Base-by-base conservation (phyloP, 2,329 filamentous ascomycete genomes). In the Xylariaceae sp. region DNA sequence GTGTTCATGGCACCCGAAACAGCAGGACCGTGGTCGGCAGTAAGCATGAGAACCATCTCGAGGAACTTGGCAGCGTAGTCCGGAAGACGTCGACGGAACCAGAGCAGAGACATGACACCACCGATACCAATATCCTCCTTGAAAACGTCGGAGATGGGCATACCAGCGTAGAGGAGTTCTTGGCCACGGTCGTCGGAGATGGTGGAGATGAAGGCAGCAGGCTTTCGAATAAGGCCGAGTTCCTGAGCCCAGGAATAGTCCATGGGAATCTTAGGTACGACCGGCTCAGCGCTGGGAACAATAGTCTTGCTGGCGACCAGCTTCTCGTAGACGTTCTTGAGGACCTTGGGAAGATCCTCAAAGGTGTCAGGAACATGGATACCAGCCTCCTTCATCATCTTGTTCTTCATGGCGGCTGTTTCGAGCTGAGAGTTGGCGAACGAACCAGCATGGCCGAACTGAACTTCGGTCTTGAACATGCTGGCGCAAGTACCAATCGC, bases 1-100 rank as follows among this genome's bases (percentile, higher is more conserved):
- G 93, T 98, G 85, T 98, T 98, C 93, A 98, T 98, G 69, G 93
- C 93, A 80, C 93, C 93, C 59, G 93, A 98, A 59, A 98, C 93
- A 59, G 93, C 93, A 41, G 93, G 93, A 72, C 93, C 93, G 83
- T 98, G 93, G 65, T 98, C 93, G 60, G 93, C 93, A 64, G 93
- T 98, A 64, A 98, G 83, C 93, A 98, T 98, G 68, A 98, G 91
- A 54, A 98, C 93, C 93, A 98, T 98, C 79, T 98, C 93, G 57
- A 98, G 75, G 80, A 98, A 98, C 75, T 95, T 95, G 79, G 89
- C 94, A 63, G 93, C 93, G 67, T 96, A 97, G 64, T 85, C 76
- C 51, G 93, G 93, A 50, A 98, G 86, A 64, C 93, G 87, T 71
- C 93, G 90, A 64, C 93, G 91, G 89, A 98, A 98, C 93, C 93